Percentiles rank a stretch among this genome's conserved stretches.
Evolutionary conservation across 257 asterid genomes (phyloP).

Genomic region (Salvia splendens): DNA sequence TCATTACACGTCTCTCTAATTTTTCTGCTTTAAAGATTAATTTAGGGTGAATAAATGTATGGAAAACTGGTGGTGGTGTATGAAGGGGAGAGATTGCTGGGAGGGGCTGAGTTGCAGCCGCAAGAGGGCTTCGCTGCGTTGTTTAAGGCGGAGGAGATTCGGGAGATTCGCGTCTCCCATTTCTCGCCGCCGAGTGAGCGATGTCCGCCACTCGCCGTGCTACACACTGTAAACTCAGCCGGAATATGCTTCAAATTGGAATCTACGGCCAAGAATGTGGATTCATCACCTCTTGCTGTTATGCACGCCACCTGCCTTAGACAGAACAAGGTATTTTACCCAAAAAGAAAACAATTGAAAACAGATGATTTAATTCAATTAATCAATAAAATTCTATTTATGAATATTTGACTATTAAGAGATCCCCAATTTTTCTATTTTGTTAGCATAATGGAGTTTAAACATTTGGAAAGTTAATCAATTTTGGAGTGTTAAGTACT

Average conservation of each 20-base stretch:
- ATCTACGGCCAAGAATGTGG: slow-evolving; percentile 44
- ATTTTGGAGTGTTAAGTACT: too few species aligned
- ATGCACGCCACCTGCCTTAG: slow-evolving; percentile 94
- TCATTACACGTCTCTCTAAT: too few species aligned
- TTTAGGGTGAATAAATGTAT: slow-evolving; percentile 36
- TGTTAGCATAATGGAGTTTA: too few species aligned
- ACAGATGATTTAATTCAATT: slow-evolving; percentile 9
- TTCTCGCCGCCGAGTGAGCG: slow-evolving; percentile 83
- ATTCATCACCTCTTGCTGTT: slow-evolving; percentile 67
- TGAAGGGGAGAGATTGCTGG: slow-evolving; percentile 76
- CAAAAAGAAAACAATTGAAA: slow-evolving; percentile 21
- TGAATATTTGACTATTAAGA: too few species aligned
- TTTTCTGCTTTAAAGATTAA: too few species aligned
- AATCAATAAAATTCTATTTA: too few species aligned
- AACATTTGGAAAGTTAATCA: too few species aligned
- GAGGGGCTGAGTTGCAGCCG: slow-evolving; percentile 70
- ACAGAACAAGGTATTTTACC: slow-evolving; percentile 77
- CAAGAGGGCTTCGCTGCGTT: slow-evolving; percentile 51
- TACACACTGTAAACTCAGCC: slow-evolving; percentile 56
- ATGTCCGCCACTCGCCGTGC: slow-evolving; percentile 93
- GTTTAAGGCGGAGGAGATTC: slow-evolving; percentile 41
- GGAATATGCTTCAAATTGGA: slow-evolving; percentile 87
- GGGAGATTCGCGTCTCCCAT: slow-evolving; percentile 73
- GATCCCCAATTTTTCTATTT: too few species aligned
- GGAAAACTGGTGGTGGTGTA: slow-evolving; percentile 51